A percentile compares a stretch with the other conserved stretches of the same genome.
phyloP scores from a whole-genome alignment of 2,329 filamentous ascomycete species.

The Colletotrichum kahawae region DNA sequence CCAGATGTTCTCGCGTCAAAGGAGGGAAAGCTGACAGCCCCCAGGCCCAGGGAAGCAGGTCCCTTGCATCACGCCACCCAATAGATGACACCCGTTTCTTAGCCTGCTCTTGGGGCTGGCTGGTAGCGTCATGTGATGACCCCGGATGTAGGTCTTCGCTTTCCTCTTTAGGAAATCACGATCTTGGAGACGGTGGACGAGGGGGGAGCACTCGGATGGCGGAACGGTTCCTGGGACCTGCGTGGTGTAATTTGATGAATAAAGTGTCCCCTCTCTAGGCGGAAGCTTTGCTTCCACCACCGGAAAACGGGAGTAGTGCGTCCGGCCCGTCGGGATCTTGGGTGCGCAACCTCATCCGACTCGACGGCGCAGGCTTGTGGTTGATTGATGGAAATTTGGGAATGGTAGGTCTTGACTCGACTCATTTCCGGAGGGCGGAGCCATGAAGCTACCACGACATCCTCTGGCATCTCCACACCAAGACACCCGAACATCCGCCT shows the following conservation, averaged over 20 bases:
- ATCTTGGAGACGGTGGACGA: neutral
- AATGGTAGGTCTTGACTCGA: neutral
- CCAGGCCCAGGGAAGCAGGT: neutral
- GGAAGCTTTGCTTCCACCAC: conserved; percentile 13
- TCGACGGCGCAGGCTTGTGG: neutral
- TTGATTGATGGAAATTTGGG: conserved; percentile 19
- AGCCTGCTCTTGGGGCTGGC: neutral
- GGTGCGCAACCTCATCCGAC: neutral
- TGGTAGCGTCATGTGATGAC: neutral
- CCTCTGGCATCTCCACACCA: neutral
- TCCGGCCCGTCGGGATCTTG: neutral
- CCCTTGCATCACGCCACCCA: neutral
- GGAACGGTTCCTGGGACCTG: conserved; percentile 15
- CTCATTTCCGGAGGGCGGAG: neutral
- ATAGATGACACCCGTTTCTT: neutral
- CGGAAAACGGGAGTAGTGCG: conserved; percentile 3
- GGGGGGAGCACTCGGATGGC: neutral
- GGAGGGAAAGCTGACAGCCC: neutral
- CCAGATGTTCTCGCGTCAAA: neutral
- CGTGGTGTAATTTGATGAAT: neutral
- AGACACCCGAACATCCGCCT: neutral
- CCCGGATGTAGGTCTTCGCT: neutral
- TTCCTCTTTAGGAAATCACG: neutral
- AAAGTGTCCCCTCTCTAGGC: neutral
- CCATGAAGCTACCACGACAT: neutral